Evolutionary conservation across 1,284 basidiomycete genomes (phyloP), one percentile per base, ranked within the genome.

Genomic region (Ustilago shanxiensis): DNA sequence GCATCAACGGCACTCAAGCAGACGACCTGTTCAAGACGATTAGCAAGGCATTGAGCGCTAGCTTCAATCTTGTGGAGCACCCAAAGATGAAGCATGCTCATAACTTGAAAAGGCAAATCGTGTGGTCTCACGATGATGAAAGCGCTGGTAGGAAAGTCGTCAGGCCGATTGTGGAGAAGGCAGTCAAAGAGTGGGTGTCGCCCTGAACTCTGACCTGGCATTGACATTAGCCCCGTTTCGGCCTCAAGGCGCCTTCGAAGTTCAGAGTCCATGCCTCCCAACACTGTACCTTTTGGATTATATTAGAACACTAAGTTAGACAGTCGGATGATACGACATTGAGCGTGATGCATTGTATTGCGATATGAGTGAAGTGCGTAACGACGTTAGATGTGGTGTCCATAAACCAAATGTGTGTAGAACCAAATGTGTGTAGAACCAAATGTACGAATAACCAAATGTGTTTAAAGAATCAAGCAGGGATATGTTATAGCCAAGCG

Each of bases 141-240:
- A 50, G 50, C 35, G 81, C 80, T 3, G 81, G 81, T 0, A 55
- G 81, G 16, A 83, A 83, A 55, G 57, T 83, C 16, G 70, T 83
- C 6, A 59, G 81, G 1, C 81, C 81, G 20, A 75, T 82, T 58
- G 74, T 83, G n/a, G 81, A 82, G 56, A 59, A 68, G 8, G 81
- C 81, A 13, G 77, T 81, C 24, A 60, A 63, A n/a, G 57, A 50
- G 14, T 81, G 81, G 79, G 47, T 60, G 9, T 61, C 62, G 11
- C 70, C 70, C 1, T 71, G 29, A 58, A 0, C 6, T n/a, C 10
- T 24, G 26, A 16, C 31, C 8, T 24, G 56, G 24, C 28, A 13
- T 14, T 24, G 24, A n/a, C 47, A 13, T 28, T n/a, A 24, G 24
- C 47, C 24, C 47, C 9, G 44, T 45, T 45, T 22, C 44, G 16